These are phyloP conservation scores for Salvia rosmarinus DNA, from an alignment of 257 asterid species.

Conservation along the genomic window DNA sequence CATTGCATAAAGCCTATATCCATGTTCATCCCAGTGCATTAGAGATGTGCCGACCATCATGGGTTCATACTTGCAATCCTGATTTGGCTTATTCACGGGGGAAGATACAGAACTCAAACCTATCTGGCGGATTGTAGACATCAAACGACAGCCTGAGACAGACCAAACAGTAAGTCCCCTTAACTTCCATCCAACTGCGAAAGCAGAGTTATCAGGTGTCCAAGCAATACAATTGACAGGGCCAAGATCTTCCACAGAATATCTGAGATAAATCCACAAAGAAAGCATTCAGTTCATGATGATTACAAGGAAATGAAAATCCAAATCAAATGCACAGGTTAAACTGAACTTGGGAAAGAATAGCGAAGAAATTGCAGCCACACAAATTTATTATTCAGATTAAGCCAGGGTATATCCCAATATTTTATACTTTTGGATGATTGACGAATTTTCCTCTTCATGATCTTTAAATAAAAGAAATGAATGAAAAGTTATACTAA, in stretches of 20 bases:
- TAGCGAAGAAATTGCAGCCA: conserved; percentile 12
- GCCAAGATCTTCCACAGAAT: conserved; percentile 91
- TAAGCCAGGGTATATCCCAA: conserved; percentile 14
- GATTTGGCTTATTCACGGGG: conserved; percentile 79
- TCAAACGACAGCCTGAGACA: conserved; percentile 98
- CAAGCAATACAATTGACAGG: conserved; percentile 94
- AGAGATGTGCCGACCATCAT: conserved; percentile 91
- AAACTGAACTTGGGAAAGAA: conserved; percentile 10
- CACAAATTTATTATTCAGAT: conserved; percentile 2
- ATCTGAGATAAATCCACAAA: conserved; percentile 53
- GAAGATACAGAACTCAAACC: conserved; percentile 90
- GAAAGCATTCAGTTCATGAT: conserved; percentile 32
- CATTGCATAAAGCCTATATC: conserved; percentile 91
- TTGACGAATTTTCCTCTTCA: background rate
- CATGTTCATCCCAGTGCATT: conserved; percentile 98
- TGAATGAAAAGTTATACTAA: conserved; percentile 1
- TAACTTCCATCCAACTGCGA: conserved; percentile 99
- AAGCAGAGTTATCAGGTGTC: conserved; percentile 95
- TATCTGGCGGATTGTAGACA: conserved; percentile 95
- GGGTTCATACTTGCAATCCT: conserved; percentile 89
- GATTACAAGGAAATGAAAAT: conserved; percentile 3
- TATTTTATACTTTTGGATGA: background rate
- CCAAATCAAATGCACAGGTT: conserved; percentile 18
- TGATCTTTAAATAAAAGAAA: conserved; percentile 26
- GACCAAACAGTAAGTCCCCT: conserved; percentile 99